phyloP scores from a whole-genome alignment of 2,329 filamentous ascomycete genomes.

The Talaromyces sp. region DNA sequence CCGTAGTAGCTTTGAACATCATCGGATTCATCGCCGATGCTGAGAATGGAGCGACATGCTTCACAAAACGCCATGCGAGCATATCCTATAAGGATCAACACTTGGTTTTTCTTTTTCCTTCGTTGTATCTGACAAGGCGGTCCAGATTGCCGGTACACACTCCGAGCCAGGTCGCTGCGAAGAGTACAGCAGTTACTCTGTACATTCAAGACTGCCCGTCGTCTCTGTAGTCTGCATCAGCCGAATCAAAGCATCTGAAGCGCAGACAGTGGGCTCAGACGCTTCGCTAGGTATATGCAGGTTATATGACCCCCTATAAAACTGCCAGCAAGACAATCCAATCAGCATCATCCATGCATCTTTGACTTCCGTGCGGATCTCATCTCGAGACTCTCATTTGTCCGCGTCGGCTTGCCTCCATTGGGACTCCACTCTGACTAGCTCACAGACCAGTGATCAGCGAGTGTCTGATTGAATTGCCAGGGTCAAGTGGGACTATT shows the following conservation, averaged over 20 bases:
- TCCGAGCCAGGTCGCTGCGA: not conserved
- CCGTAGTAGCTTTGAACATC: not conserved
- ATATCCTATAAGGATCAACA: not conserved
- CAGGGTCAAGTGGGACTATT: not conserved
- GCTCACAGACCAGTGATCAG: conserved; percentile 13
- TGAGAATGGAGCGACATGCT: not conserved
- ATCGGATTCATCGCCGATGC: not conserved
- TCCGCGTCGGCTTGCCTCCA: conserved; percentile 6
- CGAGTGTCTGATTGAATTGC: not conserved
- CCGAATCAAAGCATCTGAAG: not conserved
- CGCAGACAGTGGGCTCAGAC: not conserved
- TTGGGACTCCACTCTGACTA: not conserved
- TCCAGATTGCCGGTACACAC: not conserved
- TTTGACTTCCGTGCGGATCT: not conserved
- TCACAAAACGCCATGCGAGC: not conserved
- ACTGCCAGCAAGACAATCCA: not conserved
- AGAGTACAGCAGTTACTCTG: not conserved
- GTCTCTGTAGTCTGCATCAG: not conserved
- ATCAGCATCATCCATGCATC: not conserved
- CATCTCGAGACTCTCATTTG: not conserved
- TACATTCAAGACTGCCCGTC: not conserved
- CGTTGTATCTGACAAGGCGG: not conserved
- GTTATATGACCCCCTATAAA: not conserved
- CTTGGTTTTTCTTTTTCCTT: not conserved
- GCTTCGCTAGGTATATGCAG: not conserved